Percentiles rank a stretch among this genome's conserved stretches.
Conservation (phyloP, 2,329 filamentous ascomycete genomes). For the Tolypocladium paradoxum region DNA sequence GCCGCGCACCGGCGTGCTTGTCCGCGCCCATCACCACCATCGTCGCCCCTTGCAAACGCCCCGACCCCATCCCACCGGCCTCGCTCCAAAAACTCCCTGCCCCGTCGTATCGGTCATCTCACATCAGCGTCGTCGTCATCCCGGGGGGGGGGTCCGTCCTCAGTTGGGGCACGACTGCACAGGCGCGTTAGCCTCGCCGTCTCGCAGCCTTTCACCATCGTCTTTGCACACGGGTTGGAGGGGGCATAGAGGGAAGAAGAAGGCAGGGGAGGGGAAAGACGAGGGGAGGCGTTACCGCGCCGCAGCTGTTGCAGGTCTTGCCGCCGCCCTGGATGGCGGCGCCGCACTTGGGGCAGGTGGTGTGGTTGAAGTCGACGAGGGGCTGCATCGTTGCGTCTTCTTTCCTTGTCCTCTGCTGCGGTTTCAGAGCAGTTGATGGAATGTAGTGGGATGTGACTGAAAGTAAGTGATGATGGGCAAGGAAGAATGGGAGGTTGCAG, state of each 20-base stretch:
- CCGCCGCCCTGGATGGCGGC: conserved; percentile 27
- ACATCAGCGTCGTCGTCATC: neutral
- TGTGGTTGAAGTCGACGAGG: conserved; percentile 25
- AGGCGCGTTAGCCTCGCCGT: too few species aligned
- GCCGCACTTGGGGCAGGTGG: conserved; percentile 47
- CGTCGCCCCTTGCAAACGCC: neutral
- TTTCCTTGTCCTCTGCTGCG: too few species aligned
- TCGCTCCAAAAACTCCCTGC: neutral
- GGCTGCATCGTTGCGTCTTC: conserved; percentile 23
- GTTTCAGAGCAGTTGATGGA: too few species aligned
- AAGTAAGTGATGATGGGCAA: too few species aligned
- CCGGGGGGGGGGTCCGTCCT: conserved; percentile 1
- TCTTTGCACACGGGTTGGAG: too few species aligned
- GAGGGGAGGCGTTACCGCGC: conserved; percentile 35
- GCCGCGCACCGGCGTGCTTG: neutral
- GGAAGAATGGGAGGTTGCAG: too few species aligned
- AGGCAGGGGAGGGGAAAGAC: neutral
- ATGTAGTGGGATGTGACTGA: too few species aligned
- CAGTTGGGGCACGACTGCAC: conserved; percentile 22
- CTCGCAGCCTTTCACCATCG: too few species aligned
- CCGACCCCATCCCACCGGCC: neutral
- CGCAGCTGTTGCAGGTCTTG: conserved; percentile 47
- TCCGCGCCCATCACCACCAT: too few species aligned
- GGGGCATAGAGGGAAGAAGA: neutral
- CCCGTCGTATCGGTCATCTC: neutral